Evolutionary conservation across 306 rosid species (phyloP).

Genomic region (Cucumis cinereus): DNA sequence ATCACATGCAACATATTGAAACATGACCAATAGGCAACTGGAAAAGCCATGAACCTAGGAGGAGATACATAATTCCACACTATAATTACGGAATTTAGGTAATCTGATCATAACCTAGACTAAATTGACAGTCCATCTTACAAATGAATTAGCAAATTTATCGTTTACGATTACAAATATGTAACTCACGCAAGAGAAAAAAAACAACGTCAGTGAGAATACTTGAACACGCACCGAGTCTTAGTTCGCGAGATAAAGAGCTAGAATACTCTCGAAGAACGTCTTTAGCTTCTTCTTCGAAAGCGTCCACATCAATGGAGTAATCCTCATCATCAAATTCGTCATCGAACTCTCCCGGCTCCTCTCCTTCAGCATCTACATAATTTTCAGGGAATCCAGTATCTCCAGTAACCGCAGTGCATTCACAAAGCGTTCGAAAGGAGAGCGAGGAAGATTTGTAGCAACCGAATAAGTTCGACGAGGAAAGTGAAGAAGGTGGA

Average conservation of each 20-base stretch:
- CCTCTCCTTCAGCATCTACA: conserved; percentile 14
- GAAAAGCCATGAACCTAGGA: not conserved
- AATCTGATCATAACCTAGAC: not conserved
- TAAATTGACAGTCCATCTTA: not conserved
- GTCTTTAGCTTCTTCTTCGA: conserved; percentile 61
- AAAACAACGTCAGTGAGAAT: not conserved
- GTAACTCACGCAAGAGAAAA: not conserved
- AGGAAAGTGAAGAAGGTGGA: not conserved
- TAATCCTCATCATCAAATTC: conserved; percentile 18
- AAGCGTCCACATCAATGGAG: conserved; percentile 32
- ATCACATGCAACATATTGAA: not conserved
- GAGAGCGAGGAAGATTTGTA: conserved; percentile 18
- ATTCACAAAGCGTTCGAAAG: conserved; percentile 4
- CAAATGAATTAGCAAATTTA: not conserved
- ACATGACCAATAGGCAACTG: not conserved
- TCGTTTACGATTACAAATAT: not conserved
- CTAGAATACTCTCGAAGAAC: conserved; percentile 45
- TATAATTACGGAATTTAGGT: not conserved
- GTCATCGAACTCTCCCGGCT: conserved; percentile 13
- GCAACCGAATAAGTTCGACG: not conserved
- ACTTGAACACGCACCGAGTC: conserved; percentile 25
- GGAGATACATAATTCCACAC: not conserved
- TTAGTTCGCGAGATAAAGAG: conserved; percentile 39
- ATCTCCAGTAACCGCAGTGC: not conserved
- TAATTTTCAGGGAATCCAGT: conserved; percentile 12